Evolutionary conservation across 345 rosid genomes (phyloP), one percentile per base, ranked within the genome.

Genomic region (Rhizophora apiculata): DNA sequence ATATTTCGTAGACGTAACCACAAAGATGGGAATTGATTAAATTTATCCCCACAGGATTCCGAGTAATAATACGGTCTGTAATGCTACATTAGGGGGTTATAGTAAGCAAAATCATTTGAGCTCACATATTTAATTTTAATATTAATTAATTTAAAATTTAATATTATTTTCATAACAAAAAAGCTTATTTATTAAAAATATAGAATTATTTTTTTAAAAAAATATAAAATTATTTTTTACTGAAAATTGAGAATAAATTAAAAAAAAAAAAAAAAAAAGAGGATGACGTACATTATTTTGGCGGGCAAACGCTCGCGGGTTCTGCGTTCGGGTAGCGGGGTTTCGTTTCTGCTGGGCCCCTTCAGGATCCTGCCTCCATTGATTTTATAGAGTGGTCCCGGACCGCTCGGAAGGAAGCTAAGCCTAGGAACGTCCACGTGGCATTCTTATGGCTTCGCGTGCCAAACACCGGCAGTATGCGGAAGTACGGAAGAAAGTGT

Each of bases 301-400:
- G 81, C 79, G 82, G 82, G 80, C 74, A 72, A 72, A 77, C 78
- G 58, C 66, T 74, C 58, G 72, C 80, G 56, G 81, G 77, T 74
- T 72, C 74, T 48, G 48, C 31, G 51, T 49, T 68, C 74, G 72
- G 83, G 78, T 74, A 52, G 78, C 48, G 24, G 68, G 60, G 24
- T 77, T 67, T 67, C 57, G 43, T 26, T 32, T 4, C 9, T 0
- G 37, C 69, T 77, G 76, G 30, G 72, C 82, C 73, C 73, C 57
- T 8, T 54, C 13, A 1, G 24, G 60, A 27, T 56, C 29, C 16
- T 24, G 26, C 29, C 6, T 1, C 4, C 16, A 1, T 11, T 9
- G 3, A 10, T 3, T 27, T 1, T 8, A 10, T 0, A 1, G 26
- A 3, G 10, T 13, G 29, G 18, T 56, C 60, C 30, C 29, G 16